phyloP scores from a whole-genome alignment of 345 rosid species.

The Populus simonii region DNA sequence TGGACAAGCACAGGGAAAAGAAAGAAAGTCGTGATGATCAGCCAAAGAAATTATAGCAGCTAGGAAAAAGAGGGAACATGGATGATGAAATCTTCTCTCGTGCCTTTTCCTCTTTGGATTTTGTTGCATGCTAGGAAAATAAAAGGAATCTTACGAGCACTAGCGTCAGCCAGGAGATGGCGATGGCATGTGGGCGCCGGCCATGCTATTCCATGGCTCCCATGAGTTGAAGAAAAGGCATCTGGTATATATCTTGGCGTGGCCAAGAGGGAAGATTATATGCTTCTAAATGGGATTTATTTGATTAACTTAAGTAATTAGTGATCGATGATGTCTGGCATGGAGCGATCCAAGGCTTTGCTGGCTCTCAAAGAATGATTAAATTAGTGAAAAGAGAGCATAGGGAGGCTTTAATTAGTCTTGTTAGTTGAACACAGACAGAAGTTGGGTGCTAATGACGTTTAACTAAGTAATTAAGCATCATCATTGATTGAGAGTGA shows the following conservation, averaged over 20 bases:
- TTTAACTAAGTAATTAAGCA: neutral
- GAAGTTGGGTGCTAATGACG: neutral
- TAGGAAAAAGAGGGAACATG: slow-evolving; percentile 8
- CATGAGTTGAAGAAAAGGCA: slow-evolving; percentile 5
- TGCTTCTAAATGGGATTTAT: neutral
- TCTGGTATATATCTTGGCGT: neutral
- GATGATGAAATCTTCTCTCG: slow-evolving; percentile 33
- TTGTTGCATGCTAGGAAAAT: slow-evolving; percentile 15
- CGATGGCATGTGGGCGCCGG: slow-evolving; percentile 30
- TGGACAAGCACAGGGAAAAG: neutral
- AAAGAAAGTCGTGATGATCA: neutral
- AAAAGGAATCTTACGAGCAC: no score
- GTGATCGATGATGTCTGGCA: neutral
- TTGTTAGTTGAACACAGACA: slow-evolving; percentile 7
- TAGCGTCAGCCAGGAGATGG: neutral
- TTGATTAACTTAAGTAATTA: neutral
- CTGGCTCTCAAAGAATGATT: neutral
- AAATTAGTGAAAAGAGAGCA: slow-evolving; percentile 4
- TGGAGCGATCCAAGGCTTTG: slow-evolving; percentile 6
- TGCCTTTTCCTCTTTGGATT: slow-evolving; percentile 22
- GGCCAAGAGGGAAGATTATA: slow-evolving; percentile 5
- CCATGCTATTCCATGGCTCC: slow-evolving; percentile 17
- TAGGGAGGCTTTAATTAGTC: neutral
- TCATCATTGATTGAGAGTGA: neutral
- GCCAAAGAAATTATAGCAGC: neutral